phyloP scores from a whole-genome alignment of 352 stramenopile genomes.

The Globisporangium sylvaticum region DNA sequence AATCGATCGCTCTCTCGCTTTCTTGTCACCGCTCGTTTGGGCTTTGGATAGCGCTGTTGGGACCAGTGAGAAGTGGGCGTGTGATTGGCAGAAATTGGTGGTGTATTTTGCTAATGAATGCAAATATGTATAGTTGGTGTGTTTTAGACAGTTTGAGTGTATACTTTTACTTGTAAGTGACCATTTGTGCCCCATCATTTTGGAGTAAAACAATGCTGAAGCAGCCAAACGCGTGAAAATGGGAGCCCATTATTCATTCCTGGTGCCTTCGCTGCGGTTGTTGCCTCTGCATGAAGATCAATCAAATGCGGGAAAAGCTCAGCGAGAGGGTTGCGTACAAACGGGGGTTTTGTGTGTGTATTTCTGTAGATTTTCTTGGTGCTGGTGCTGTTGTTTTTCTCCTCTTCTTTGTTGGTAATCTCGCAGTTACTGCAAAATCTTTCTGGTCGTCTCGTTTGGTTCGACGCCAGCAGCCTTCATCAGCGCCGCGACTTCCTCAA shows the following conservation, averaged over 20 bases:
- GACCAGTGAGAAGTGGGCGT: constrained; percentile 2
- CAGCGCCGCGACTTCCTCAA: constrained; percentile 67
- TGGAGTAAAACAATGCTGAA: not conserved
- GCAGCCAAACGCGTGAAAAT: not conserved
- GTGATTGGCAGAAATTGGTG: not conserved
- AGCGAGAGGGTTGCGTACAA: not conserved
- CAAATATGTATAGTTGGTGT: not conserved
- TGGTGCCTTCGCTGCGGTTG: not conserved
- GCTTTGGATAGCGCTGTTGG: not conserved
- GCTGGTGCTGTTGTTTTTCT: not conserved
- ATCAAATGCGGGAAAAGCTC: not conserved
- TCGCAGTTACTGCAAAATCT: constrained; percentile 62
- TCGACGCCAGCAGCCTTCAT: constrained; percentile 78
- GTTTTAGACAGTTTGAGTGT: too few species aligned
- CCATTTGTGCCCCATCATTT: not conserved
- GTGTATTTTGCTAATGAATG: not conserved
- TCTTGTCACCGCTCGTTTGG: constrained; percentile 10
- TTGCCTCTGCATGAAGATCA: not conserved
- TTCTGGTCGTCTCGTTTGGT: constrained; percentile 81
- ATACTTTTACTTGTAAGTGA: too few species aligned
- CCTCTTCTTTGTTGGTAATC: not conserved
- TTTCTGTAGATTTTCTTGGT: constrained; percentile 10
- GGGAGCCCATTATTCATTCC: not conserved
- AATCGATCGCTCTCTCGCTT: not conserved
- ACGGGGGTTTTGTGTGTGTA: constrained; percentile 2